Evolutionary conservation across 1,284 basidiomycete species (phyloP), one percentile per base, ranked within the genome.

Genomic region (Psilocybe mexicana): DNA sequence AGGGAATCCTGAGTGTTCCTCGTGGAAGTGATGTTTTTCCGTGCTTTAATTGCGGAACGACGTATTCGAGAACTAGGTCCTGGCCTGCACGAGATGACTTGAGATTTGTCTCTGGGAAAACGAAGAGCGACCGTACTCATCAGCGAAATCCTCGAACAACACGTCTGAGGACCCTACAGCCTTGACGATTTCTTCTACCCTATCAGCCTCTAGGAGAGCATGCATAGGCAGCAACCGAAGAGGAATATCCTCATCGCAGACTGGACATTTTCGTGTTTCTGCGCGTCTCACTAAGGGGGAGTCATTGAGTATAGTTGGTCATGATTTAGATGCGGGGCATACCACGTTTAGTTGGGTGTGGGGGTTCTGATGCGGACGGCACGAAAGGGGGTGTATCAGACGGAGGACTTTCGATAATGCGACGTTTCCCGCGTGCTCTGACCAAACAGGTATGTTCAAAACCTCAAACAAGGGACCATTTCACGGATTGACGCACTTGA

Each of bases 261-360:
- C 81, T 0, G 90, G 90, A 67, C 90, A 92, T 55, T 76, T 75
- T 58, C 84, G 78, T 1, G 86, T 91, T 67, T 90, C 88, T 11
- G 86, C 89, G 45, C 85, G 83, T 72, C 85, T 90, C 3, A 79
- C 87, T 88, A 50, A 43, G 33, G 12, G 40, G 25, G 48, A 3
- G 43, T 3, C 6, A 33, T 42, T 42, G 7, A 45, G 12, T 12
- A 18, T 35, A 42, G n/a, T 10, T 38, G 5, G 5, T 12, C 12
- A 10, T 5, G 30, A 42, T 7, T 14, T 1, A 11, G 28, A 6
- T 50, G 25, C 25, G 46, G 69, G 67, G 54, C 65, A 68, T 56
- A 68, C 66, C 55, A 60, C 66, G 53, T 60, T 68, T 68, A 14
- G 66, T 68, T 42, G 65, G 66, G 60, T 68, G 66, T 56, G 66